Evolutionary conservation across 768 basidiomycete species (phyloP), one percentile per base, ranked within the genome.

Genomic region (Cystoderma amianthinum): DNA sequence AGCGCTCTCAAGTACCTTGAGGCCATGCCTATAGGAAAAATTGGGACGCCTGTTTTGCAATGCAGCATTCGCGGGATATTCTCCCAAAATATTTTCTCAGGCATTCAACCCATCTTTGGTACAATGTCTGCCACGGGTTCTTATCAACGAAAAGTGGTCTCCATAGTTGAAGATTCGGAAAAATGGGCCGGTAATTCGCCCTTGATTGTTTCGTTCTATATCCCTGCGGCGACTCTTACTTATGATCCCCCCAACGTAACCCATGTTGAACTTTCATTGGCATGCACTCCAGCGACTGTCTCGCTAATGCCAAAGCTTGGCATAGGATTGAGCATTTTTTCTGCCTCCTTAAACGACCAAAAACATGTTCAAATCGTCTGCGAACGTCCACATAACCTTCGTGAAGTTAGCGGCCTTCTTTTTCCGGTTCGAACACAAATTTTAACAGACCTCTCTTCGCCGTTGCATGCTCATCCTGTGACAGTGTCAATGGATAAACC

Each of bases 151-250:
- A 15, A 30, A 30, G 28, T 30, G 28, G 15, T n/a, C n/a, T n/a
- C 28, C 38, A 58, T 64, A 11, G 42, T 48, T 4, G 67, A 68
- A 46, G 67, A 69, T 41, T 15, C 39, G 4, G 20, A 37, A 11
- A 59, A 62, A 13, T 60, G 60, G 57, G 38, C 49, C 1, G 68
- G 69, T 10, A 45, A 40, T 2, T 65, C 66, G 11, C 42, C 61
- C 0, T 44, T 69, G 35, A 53, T 70, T 12, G 57, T 59, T 6
- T 62, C 62, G 1, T 68, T 71, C 36, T 57, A 55, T 23, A 48
- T 62, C 17, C 56, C 67, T 2, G 43, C 55, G 1, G 60, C 57
- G 56, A 46, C 62, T 17, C 51, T 71, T 17, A 55, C 51, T 1
- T 30, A 49, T n/a, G 42, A 44, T 9, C 52, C 51, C 3, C 34